Base-by-base conservation (phyloP, 2,329 filamentous ascomycete genomes). In the Herpotrichia juniperi region DNA sequence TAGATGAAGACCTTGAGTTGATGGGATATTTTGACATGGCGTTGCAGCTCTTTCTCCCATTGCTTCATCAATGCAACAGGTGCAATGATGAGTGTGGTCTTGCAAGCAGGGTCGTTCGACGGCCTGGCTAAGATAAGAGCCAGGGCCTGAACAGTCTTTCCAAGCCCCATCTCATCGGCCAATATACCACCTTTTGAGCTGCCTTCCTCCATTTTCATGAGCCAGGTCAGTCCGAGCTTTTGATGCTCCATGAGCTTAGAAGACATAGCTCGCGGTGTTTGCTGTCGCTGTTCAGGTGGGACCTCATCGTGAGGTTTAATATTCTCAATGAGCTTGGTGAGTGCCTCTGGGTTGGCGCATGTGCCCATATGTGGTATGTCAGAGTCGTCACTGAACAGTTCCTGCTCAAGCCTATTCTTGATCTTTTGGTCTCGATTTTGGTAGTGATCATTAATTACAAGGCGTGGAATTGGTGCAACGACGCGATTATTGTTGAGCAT, bases 71-170 rank as follows among this genome's bases (percentile, higher is more conserved):
- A 77, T 2, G 90, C 87, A 10, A 96, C 85, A 0, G 91, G 91
- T 0, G 88, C 90, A 42, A 96, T 80, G 42, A 96, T 91, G 21
- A 96, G 76, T n/a, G 87, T 94, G 0, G 91, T 92, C 78, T 90
- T 84, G 50, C 75, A 78, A 54, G 76, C 70, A n/a, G 75, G 74
- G 54, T 87, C 80, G 0, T 77, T 72, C 0, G 89, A 84, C n/a
- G 81, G 86, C 5, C 86, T 82, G 5, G 84, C 82, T 11, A 91
- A 79, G 61, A 96, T 89, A 37, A 96, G 80, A 3, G 92, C 84
- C 19, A 97, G 79, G 4, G 90, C 87, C 55, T 93, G 91, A 21
- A 96, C 87, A 0, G 90, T 93, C 74, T 94, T 93, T 7, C 90
- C 90, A 10, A 93, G 77, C 7, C 90, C 90, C 90, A 93, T 94